Conservation (phyloP, 2,329 filamentous ascomycete species). For the Arthrobotrys sinensis region DNA sequence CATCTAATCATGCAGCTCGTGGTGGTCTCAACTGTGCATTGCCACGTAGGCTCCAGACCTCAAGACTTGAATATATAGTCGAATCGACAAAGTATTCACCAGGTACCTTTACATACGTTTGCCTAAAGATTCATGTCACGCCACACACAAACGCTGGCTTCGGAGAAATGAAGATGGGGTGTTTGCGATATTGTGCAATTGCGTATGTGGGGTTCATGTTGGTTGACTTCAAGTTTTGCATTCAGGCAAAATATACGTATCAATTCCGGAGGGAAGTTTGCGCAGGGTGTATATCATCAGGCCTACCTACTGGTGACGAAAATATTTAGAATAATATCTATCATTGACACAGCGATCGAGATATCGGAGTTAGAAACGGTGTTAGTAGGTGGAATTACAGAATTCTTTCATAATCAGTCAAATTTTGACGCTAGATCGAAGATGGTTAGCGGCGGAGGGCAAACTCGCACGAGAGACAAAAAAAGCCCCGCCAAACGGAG, state of each 20-base stretch:
- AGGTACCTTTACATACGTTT: background rate
- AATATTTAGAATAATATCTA: background rate
- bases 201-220: background rate
- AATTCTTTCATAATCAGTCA: background rate
- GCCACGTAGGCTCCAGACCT: constrained; percentile 16
- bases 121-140: constrained; percentile 13
- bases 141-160: background rate
- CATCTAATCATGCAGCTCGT: constrained; percentile 7
- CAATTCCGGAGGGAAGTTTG: no score
- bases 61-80: background rate
- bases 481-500: background rate
- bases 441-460: constrained; percentile 12
- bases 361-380: constrained; percentile 10
- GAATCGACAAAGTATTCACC: background rate
- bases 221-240: no score
- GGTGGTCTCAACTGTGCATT: constrained; percentile 1
- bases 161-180: background rate
- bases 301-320: no score
- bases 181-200: background rate
- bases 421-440: background rate
- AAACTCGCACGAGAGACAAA: background rate
- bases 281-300: no score
- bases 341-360: background rate
- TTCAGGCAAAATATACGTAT: no score
- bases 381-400: background rate